Evolutionary conservation across 441 rosid genomes (phyloP), one percentile per base, ranked within the genome.

Genomic region (Eruca vesicaria): DNA sequence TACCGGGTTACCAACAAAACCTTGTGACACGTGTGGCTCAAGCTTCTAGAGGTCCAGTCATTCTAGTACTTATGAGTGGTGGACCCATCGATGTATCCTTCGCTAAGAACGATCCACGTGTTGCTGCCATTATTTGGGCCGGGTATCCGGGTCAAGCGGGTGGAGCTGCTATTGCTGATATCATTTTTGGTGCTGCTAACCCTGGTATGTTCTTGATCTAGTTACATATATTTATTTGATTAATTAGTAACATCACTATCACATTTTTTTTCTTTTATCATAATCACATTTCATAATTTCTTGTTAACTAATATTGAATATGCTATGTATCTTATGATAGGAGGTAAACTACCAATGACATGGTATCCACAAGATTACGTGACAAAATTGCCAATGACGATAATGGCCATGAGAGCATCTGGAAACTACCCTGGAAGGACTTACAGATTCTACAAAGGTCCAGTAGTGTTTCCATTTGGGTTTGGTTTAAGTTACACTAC

Each of bases 111-210:
- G 66, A 89, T 43, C 95, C 89, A 15, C 81, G 84, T 36, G 19
- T 89, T 0, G 62, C 86, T 4, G 92, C 92, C 28, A 86, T 89
- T 21, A 20, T 89, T 3, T 89, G 95, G 95, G 92, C 79, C 2
- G 95, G 95, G 57, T 89, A 88, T 76, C 95, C 95, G 3, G 95
- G 95, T 36, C 92, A 89, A 72, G 90, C 88, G 1, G 95, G 95
- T 9, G 95, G 95, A 38, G 67, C 88, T 41, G 95, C 92, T 56
- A 86, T 89, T 7, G 94, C 87, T 2, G 84, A 89, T n/a, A 68
- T 86, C 11, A 52, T 89, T 12, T 87, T 87, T 57, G 94, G 95
- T 71, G 76, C 78, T 21, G 69, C 73, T 23, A 88, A 86, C 73
- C 95, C 95, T 0, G 88, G 94, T 86, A 73, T 7, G 32, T 43